Base-by-base conservation (phyloP, 108 stramenopile genomes). In the Parietichytrium sp. region DNA sequence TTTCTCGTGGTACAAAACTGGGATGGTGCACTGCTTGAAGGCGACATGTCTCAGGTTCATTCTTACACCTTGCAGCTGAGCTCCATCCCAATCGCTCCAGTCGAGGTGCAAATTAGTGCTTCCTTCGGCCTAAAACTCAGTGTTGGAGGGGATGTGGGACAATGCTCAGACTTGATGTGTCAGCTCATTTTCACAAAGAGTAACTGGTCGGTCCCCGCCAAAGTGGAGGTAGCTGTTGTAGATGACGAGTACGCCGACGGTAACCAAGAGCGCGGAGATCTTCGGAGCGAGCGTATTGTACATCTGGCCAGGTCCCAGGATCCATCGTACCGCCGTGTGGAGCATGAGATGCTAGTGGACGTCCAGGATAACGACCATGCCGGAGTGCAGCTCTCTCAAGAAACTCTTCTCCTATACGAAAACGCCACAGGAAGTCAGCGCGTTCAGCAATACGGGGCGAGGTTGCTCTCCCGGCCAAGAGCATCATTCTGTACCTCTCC, bases 191-290 rank as follows among this genome's bases (percentile, higher is more conserved):
- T 72, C 45, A 42, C 38, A 0, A 33, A 33, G 42, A 31, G 6
- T 1, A 72, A 72, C 25, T 72, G 61, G 61, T 45, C 38, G 15
- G 6, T 20, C 0, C 61, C 61, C 12, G 61, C 45, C 6, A 33
- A 36, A 27, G 3, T 72, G 29, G 38, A 0, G 38, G 36, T 72
- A 0, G 10, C 20, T 10, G 61, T 72, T 6, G 38, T n/a, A 33
- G 61, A 72, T 27, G 61, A 72, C 42, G 61, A 72, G 6, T 72
- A 25, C 25, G 61, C 61, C 23, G 61, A 72, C 42, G 61, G 61
- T 45, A 42, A 72, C 61, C 20, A 33, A 12, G 0, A 23, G 10
- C 13, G 38, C n/a, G 49, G 49, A 25, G 6, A 72, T 0, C 61
- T n/a, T 10, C 61, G 61, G n/a, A 33, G 45, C 6, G 20, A 45